phyloP scores from a whole-genome alignment of 345 rosid genomes.

The Fremontodendron californicum region DNA sequence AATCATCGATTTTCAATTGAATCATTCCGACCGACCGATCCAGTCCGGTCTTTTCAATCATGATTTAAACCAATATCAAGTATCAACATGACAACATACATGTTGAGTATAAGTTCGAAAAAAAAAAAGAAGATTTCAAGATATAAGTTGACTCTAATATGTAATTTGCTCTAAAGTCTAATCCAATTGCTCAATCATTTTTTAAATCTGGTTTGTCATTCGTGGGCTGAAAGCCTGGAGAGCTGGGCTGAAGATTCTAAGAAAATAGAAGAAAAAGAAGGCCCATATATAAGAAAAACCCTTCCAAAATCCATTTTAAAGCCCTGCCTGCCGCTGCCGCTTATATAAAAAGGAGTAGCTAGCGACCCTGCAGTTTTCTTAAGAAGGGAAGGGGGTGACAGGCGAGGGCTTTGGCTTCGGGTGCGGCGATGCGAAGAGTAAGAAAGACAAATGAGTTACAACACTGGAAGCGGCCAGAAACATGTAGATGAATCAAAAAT shows the following conservation, averaged over 20 bases:
- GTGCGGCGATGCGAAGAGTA: not conserved
- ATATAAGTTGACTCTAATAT: too few species aligned
- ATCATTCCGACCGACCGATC: too few species aligned
- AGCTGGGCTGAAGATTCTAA: not conserved
- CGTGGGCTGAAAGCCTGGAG: not conserved
- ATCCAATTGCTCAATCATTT: not conserved
- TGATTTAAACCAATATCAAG: too few species aligned
- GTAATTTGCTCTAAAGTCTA: too few species aligned
- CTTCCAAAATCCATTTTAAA: not conserved
- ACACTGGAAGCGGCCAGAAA: conserved; percentile 5
- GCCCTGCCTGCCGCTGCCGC: not conserved
- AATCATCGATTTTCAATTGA: too few species aligned
- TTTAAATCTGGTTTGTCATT: not conserved
- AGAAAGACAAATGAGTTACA: not conserved
- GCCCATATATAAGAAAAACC: not conserved
- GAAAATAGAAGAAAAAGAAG: not conserved
- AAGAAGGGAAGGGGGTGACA: not conserved
- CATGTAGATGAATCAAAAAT: conserved; percentile 1
- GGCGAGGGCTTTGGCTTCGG: not conserved
- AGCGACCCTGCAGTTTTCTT: not conserved
- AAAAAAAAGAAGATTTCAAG: too few species aligned
- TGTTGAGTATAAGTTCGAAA: too few species aligned
- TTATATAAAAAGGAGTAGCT: not conserved
- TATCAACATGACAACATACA: too few species aligned
- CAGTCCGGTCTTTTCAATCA: too few species aligned